phyloP scores from a whole-genome alignment of 2,329 filamentous ascomycete genomes.

The Sporothrix euskadiensis region DNA sequence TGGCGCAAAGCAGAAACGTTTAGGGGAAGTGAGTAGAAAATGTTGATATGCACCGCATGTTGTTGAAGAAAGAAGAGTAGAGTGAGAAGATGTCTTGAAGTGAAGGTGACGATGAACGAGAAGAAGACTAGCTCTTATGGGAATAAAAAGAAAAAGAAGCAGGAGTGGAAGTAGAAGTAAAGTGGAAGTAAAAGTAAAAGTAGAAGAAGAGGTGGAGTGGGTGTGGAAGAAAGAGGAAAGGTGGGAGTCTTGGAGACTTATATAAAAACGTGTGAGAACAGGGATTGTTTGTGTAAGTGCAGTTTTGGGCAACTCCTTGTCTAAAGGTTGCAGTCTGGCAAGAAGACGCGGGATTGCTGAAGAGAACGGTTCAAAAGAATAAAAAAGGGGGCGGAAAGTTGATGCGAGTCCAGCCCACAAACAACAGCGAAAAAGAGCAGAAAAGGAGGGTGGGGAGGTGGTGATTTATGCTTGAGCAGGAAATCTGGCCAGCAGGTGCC shows the following conservation, averaged over 20 bases:
- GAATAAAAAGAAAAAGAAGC: slow-evolving; percentile 18
- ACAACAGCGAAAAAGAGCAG: slow-evolving; percentile 6
- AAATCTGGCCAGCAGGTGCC: slow-evolving; percentile 13
- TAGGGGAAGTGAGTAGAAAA: slow-evolving; percentile 10
- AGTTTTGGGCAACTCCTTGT: not conserved
- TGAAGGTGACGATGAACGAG: not conserved
- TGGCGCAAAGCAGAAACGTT: not conserved
- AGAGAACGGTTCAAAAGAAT: not conserved
- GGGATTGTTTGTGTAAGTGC: slow-evolving; percentile 25
- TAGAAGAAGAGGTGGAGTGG: slow-evolving; percentile 8
- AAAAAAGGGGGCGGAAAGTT: slow-evolving; percentile 22
- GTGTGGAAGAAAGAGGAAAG: slow-evolving; percentile 8
- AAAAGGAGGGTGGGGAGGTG: slow-evolving; percentile 22
- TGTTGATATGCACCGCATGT: slow-evolving; percentile 27
- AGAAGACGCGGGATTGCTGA: not conserved
- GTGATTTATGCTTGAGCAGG: slow-evolving; percentile 25
- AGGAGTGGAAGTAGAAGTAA: not conserved
- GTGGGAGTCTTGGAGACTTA: slow-evolving; percentile 14
- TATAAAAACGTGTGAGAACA: slow-evolving; percentile 20
- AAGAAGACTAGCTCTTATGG: slow-evolving; percentile 2
- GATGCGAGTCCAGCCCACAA: slow-evolving; percentile 33
- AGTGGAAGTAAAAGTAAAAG: not conserved
- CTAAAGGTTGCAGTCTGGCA: not conserved
- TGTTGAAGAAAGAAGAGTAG: slow-evolving; percentile 21
- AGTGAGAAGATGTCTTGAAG: not conserved